Percentiles rank a stretch among this genome's conserved stretches.
These are phyloP conservation scores for Garcia nutans DNA, from an alignment of 345 rosid species.

Conservation along the genomic window DNA sequence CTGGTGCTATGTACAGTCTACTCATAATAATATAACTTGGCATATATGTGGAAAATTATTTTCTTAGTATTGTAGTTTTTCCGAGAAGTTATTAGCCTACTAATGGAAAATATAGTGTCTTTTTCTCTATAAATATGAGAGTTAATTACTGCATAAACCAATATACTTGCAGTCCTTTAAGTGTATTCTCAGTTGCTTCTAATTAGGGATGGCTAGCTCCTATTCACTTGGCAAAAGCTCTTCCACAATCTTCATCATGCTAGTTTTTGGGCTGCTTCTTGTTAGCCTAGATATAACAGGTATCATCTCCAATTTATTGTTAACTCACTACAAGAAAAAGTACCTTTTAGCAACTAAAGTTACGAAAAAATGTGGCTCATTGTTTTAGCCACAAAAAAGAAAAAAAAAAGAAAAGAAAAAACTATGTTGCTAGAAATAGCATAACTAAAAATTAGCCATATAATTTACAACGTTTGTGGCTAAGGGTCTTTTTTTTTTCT, in stretches of 20 bases:
- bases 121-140: neutral
- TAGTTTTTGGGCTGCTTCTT: conserved; percentile 17
- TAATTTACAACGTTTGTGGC: no score
- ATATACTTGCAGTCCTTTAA: neutral
- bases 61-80: neutral
- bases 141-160: neutral
- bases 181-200: neutral
- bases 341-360: no score
- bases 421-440: no score
- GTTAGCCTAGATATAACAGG: conserved; percentile 23
- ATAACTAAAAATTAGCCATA: no score
- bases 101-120: neutral
- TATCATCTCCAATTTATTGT: neutral
- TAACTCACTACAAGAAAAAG: no score
- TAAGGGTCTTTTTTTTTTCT: no score
- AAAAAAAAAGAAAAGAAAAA: no score
- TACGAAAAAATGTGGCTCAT: no score
- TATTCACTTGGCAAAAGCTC: neutral
- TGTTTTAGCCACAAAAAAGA: no score
- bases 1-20: no score
- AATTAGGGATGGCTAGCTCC: neutral
- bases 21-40: no score
- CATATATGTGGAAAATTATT: neutral
- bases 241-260: conserved; percentile 1
- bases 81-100: neutral